These are phyloP conservation scores for Plasmodium coatneyi DNA, from an alignment of 169 alveolate genomes.

Conservation along the genomic window DNA sequence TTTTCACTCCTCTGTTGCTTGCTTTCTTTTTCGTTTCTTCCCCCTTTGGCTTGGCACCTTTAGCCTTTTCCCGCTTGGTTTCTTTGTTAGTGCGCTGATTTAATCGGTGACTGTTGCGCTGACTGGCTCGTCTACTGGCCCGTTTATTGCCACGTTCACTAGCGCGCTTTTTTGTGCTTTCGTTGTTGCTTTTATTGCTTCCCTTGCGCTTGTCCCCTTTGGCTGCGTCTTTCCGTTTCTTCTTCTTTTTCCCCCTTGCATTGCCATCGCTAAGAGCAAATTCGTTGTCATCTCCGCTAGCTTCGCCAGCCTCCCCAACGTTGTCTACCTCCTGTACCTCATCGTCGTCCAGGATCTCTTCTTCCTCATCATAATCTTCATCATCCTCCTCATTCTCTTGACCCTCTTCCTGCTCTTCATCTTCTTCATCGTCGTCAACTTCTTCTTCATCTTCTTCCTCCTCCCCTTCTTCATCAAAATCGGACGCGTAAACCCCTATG, in stretches of 20 bases:
- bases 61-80: neutral
- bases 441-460: neutral
- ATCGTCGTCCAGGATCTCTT: neutral
- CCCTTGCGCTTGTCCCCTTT: neutral
- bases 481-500: slow-evolving; percentile 55
- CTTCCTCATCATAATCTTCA: neutral
- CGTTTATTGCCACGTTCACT: neutral
- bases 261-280: neutral
- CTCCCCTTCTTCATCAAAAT: slow-evolving; percentile 34
- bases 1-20: neutral
- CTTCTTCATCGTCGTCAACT: neutral
- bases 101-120: neutral
- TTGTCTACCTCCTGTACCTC: neutral
- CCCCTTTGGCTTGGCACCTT: neutral
- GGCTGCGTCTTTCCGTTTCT: neutral
- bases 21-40: neutral
- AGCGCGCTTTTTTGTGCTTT: neutral
- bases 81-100: neutral
- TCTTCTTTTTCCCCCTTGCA: neutral
- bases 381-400: neutral
- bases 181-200: neutral
- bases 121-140: neutral
- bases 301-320: neutral
- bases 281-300: neutral
- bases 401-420: neutral